These are phyloP conservation scores for Simplicillium aogashimaense DNA, from an alignment of 2,329 filamentous ascomycete genomes.

Conservation along the genomic window DNA sequence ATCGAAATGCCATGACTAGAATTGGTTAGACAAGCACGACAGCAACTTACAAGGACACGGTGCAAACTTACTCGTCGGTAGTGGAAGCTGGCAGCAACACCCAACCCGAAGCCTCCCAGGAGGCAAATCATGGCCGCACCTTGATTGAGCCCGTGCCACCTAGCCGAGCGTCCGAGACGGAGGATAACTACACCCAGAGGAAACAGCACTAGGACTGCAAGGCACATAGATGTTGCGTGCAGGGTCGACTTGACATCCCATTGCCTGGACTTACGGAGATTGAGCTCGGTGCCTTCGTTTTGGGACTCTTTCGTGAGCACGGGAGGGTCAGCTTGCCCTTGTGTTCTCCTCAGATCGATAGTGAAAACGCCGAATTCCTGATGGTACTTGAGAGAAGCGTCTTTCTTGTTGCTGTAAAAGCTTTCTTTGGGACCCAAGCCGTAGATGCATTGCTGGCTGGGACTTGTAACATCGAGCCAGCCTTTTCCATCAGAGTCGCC, in stretches of 20 bases:
- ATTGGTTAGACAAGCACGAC: conserved; percentile 4
- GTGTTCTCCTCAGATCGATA: conserved; percentile 43
- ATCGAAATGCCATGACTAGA: conserved; percentile 40
- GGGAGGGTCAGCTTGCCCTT: conserved; percentile 32
- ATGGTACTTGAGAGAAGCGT: conserved; percentile 41
- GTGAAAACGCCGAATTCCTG: conserved; percentile 42
- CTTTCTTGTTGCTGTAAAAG: conserved; percentile 29
- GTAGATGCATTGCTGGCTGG: conserved; percentile 40
- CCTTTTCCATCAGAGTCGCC: conserved; percentile 20
- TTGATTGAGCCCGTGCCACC: conserved; percentile 47
- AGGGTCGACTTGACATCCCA: conserved; percentile 28
- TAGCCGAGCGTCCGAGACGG: conserved; percentile 38
- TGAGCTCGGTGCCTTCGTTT: conserved; percentile 24
- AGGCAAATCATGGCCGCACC: conserved; percentile 35
- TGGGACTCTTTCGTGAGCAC: conserved; percentile 21
- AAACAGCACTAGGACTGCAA: conserved; percentile 43
- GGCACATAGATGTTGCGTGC: conserved; percentile 44
- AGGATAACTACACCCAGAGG: conserved; percentile 46
- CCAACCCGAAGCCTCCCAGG: conserved; percentile 39
- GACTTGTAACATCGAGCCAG: conserved; percentile 38
- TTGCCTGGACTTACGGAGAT: conserved; percentile 18
- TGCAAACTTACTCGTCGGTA: conserved; percentile 44
- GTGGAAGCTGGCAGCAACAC: conserved; percentile 38
- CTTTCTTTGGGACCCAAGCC: conserved; percentile 40
- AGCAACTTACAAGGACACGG: background rate